Conservation (phyloP, 495 filamentous ascomycete species). For the Hypoxylon rickii region DNA sequence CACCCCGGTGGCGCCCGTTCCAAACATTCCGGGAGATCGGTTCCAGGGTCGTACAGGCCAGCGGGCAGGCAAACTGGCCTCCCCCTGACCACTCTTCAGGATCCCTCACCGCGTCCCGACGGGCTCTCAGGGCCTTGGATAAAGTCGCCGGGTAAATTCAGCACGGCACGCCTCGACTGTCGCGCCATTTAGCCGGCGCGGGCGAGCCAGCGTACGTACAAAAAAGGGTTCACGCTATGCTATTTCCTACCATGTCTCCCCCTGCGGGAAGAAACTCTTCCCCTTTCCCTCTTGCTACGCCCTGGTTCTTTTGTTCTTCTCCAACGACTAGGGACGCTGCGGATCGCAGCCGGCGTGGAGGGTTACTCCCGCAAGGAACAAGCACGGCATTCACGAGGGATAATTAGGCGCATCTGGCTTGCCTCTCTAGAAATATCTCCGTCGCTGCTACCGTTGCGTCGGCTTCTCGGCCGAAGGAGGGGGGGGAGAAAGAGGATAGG, state of each 20-base stretch:
- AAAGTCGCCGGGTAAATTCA: slow-evolving; percentile 25
- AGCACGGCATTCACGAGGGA: slow-evolving; percentile 18
- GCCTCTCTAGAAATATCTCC: slow-evolving; percentile 19
- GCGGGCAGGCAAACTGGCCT: slow-evolving; percentile 1
- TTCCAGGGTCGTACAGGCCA: slow-evolving; percentile 24
- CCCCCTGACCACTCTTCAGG: not conserved
- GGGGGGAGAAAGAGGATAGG: too few relatives aligned
- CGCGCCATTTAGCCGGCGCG: slow-evolving; percentile 31
- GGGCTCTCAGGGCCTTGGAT: slow-evolving; percentile 32
- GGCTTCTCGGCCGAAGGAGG: slow-evolving; percentile 13
- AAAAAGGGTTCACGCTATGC: slow-evolving; percentile 1
- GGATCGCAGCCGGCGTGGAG: slow-evolving; percentile 24
- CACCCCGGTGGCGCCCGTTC: slow-evolving; percentile 18
- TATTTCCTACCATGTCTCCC: not conserved
- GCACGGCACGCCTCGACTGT: slow-evolving; percentile 25
- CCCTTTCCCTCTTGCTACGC: not conserved
- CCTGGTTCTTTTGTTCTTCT: slow-evolving; percentile 7
- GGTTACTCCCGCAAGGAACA: slow-evolving; percentile 33
- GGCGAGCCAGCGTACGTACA: not conserved
- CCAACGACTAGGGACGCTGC: slow-evolving; percentile 20
- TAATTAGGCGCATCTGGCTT: not conserved
- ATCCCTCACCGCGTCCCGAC: slow-evolving; percentile 12
- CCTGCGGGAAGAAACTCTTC: slow-evolving; percentile 6
- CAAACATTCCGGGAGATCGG: slow-evolving; percentile 30
- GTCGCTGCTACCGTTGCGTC: slow-evolving; percentile 25